A percentile compares a stretch with the other conserved stretches of the same genome.
These are phyloP conservation scores for Beauveria sp. DNA, from an alignment of 2,329 filamentous ascomycete genomes.

Conservation along the genomic window DNA sequence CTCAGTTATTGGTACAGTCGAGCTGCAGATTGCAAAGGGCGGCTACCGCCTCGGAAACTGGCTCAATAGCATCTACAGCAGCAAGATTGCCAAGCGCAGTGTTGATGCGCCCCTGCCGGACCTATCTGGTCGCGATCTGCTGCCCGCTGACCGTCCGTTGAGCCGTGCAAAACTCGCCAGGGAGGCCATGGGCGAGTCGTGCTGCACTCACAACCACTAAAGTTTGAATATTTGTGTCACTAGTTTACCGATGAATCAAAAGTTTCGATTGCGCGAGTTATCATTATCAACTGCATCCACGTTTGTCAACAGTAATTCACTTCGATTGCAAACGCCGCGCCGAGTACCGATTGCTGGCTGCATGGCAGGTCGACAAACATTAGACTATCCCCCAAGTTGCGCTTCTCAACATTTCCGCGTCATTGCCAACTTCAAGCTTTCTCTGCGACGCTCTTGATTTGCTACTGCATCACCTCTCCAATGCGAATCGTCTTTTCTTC, in stretches of 20 bases:
- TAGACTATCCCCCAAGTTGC: too few species aligned
- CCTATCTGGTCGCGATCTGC: slow-evolving; percentile 18
- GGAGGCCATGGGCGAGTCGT: slow-evolving; percentile 17
- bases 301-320: neutral
- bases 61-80: slow-evolving; percentile 21
- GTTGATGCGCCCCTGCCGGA: slow-evolving; percentile 14
- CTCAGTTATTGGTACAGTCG: slow-evolving; percentile 29
- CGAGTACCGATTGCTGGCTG: too few species aligned
- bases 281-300: too few species aligned
- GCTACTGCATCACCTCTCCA: too few species aligned
- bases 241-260: neutral
- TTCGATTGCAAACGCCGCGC: neutral
- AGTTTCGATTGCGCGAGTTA: neutral
- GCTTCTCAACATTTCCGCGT: too few species aligned
- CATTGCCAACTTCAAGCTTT: too few species aligned
- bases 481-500: too few species aligned
- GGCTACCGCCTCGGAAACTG: slow-evolving; percentile 29
- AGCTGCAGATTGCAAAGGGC: slow-evolving; percentile 37
- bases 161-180: slow-evolving; percentile 22
- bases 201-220: slow-evolving; percentile 12
- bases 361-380: too few species aligned
- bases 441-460: too few species aligned
- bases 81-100: slow-evolving; percentile 16
- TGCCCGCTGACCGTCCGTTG: slow-evolving; percentile 19
- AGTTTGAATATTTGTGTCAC: neutral